Percentiles rank a stretch among this genome's conserved stretches.
phyloP scores from a whole-genome alignment of 352 stramenopile species.

The Globisporangium alternatum region DNA sequence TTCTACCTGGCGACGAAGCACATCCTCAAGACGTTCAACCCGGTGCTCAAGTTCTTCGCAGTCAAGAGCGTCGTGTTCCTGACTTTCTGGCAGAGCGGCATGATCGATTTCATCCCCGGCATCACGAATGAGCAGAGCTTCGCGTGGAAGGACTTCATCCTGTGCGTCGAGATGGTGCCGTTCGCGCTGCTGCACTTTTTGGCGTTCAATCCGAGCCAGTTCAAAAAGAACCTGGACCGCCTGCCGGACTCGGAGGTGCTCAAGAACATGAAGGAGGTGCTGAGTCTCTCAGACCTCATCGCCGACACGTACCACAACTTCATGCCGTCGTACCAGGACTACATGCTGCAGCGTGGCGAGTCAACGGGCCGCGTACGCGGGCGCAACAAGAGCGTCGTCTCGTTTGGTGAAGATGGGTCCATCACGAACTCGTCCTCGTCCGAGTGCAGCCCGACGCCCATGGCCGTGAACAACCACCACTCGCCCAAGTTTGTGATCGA shows the following conservation, averaged over 20 bases:
- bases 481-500: constrained; percentile 73
- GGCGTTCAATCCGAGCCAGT: constrained; percentile 81
- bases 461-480: constrained; percentile 50
- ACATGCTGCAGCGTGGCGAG: constrained; percentile 77
- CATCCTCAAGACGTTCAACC: constrained; percentile 79
- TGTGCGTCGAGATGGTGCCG: constrained; percentile 89
- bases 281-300: constrained; percentile 76
- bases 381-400: constrained; percentile 33
- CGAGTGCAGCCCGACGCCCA: constrained; percentile 50
- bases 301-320: constrained; percentile 87
- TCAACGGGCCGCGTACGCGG: constrained; percentile 32
- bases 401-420: constrained; percentile 42
- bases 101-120: constrained; percentile 83
- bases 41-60: constrained; percentile 91
- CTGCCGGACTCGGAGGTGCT: constrained; percentile 79
- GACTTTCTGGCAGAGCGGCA: constrained; percentile 89
- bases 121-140: constrained; percentile 86
- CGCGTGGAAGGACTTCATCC: constrained; percentile 89
- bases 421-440: constrained; percentile 36
- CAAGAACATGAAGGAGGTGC: constrained; percentile 88
- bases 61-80: constrained; percentile 93
- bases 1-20: constrained; percentile 91
- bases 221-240: constrained; percentile 73
- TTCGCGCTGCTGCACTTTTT: constrained; percentile 76
- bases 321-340: constrained; percentile 83